Evolutionary conservation across 192 early-diverging fungal genomes (phyloP).

Genomic region (Backusella luteola): DNA sequence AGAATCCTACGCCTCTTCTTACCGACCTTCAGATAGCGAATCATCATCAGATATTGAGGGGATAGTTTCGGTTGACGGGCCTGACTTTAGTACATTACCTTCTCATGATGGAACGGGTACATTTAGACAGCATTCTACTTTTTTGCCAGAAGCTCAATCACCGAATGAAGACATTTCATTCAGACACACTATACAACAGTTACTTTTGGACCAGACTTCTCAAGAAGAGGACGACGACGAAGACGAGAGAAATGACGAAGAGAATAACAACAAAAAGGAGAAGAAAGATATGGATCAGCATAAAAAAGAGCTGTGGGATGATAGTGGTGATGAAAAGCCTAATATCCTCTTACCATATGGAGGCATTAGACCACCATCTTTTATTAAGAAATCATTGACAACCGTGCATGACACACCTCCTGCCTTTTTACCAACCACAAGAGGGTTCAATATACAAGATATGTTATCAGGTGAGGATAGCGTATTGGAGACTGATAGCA

Average conservation of each 20-base stretch:
- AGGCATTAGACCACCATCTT: not conserved
- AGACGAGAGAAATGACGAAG: not conserved
- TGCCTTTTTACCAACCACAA: conserved; percentile 1
- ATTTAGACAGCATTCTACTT: conserved; percentile 16
- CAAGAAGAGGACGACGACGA: not conserved
- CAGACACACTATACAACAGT: not conserved
- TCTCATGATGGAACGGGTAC: conserved; percentile 39
- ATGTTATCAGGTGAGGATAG: not conserved
- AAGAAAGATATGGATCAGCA: not conserved
- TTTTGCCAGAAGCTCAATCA: not conserved
- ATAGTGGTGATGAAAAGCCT: not conserved
- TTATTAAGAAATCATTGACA: conserved; percentile 8
- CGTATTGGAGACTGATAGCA: not conserved
- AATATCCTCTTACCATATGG: not conserved
- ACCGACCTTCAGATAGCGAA: conserved; percentile 26
- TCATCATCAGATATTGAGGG: conserved; percentile 26
- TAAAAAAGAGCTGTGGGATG: not conserved
- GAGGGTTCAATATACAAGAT: not conserved
- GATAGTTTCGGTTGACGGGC: not conserved
- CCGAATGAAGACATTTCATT: not conserved
- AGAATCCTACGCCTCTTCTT: conserved; percentile 30
- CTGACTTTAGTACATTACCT: conserved; percentile 19
- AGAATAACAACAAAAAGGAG: conserved; percentile 1
- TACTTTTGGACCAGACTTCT: not conserved
- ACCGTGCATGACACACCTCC: conserved; percentile 4